Evolutionary conservation across 1,139 yeast genomes (phyloP).

Genomic region (Candida sojae): DNA sequence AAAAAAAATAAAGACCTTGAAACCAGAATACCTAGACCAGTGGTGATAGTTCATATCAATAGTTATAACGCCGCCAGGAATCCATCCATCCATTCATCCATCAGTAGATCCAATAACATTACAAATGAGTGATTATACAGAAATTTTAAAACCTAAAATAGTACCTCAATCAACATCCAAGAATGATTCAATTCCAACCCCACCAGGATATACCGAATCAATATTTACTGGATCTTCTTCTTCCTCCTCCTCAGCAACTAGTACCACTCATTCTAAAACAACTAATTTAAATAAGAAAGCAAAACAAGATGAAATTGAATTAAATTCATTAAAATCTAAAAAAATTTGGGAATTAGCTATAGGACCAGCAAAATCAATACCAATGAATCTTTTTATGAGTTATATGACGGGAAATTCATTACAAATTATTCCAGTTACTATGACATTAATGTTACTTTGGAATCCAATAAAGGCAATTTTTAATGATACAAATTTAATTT

Average conservation of each 20-base stretch:
- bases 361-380: slow-evolving; percentile 81
- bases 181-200: slow-evolving; percentile 12
- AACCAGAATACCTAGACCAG: no score
- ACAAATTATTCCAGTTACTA: slow-evolving; percentile 88
- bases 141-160: slow-evolving; percentile 18
- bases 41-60: no score
- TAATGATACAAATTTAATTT: slow-evolving; percentile 49
- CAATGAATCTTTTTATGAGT: slow-evolving; percentile 88
- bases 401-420: slow-evolving; percentile 92
- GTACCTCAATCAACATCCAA: slow-evolving; percentile 12
- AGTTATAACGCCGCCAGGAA: no score
- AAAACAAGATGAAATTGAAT: slow-evolving; percentile 12
- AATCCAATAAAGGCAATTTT: slow-evolving; percentile 77
- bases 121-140: slow-evolving; percentile 14
- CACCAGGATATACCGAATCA: slow-evolving; percentile 22
- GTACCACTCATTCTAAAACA: background rate
- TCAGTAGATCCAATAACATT: background rate
- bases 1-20: no score
- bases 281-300: slow-evolving; percentile 3
- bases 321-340: slow-evolving; percentile 49
- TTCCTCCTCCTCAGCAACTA: background rate
- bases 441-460: slow-evolving; percentile 82
- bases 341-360: slow-evolving; percentile 89
- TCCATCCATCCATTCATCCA: no score
- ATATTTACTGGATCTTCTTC: background rate